Base-by-base conservation (phyloP, 345 rosid genomes). In the Iberis pinnata region DNA sequence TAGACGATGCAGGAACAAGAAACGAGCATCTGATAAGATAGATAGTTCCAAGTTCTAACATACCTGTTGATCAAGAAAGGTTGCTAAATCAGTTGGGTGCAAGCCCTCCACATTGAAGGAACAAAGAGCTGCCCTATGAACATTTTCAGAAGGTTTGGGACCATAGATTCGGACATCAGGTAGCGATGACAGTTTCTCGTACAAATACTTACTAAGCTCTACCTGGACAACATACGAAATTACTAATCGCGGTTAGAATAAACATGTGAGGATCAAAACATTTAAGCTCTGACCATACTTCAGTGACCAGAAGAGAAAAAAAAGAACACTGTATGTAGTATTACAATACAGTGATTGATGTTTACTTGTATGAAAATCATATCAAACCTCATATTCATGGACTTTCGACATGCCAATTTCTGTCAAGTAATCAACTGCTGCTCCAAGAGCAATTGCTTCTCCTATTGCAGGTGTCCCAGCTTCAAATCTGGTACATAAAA, bases 381-480 rank as follows among this genome's bases (percentile, higher is more conserved):
- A 44, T 47, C 54, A 70, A 47, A 80, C 96, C 89, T 90, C 98
- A 46, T 90, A 87, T 2, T 81, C 88, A 60, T 90, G 89, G 68
- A 90, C 76, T 57, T 68, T 82, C 38, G 77, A 71, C 96, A 90
- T 90, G 66, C 95, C 96, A 40, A 90, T 79, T 42, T 56, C 73
- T 36, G 80, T 73, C 63, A 90, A 75, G 75, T 90, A 90, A 70
- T 90, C 98, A 45, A 81, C 59, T 43, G 96, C 98, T 40, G 96
- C 95, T 72, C 96, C 98, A 64, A 90, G 67, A 49, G 89, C 98
- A 68, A 90, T 84, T 17, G 87, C 87, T 75, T 90, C 96, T 7
- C 95, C 98, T 53, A 90, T 90, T 52, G 96, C 98, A 33, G 98
- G 98, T 60, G 98, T 90, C 67, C 96, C 98, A 58, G 98, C 98